Base-by-base conservation (phyloP, 2,329 filamentous ascomycete genomes). In the Aspergillus pseudoviridinutans region DNA sequence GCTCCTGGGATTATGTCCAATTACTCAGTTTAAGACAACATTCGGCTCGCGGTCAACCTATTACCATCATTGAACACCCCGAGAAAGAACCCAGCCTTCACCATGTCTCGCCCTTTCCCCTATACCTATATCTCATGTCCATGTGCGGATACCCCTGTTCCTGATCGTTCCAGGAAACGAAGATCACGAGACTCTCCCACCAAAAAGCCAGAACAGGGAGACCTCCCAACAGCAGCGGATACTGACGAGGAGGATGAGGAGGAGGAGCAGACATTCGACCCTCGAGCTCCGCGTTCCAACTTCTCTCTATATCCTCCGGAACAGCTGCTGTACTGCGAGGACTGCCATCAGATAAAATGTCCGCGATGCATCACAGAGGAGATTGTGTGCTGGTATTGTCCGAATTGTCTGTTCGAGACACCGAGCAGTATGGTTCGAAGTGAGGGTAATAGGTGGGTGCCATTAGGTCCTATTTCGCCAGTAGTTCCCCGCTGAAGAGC, bases 331-430 rank as follows among this genome's bases (percentile, higher is more conserved):
- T 99, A 96, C 79, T 99, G 94, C 79, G 93, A 96, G 71, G 94
- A 97, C 73, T 99, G 94, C 74, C 91, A 96, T 72, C 89, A 96
- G 75, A 96, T 97, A 61, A 89, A 94, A 65, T 99, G 94, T 72
- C 90, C 91, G 5, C 83, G 92, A 77, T 99, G 94, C 70, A 90
- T 95, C 54, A 85, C 88, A 50, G 94, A 99, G 71, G 94, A 99
- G 77, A 92, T 96, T 55, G 87, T 96, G 50, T 94, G 91, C 54
- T 97, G 92, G 82, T 99, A 91, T 76, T 99, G 94, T 69, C 94
- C 94, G 4, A 93, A 87, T 72, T 99, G 94, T 72, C 78, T 99
- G 57, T 97, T 99, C 69, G 94, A 99, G 75, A 93, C 96, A 32
- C 92, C 93, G 4, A 96, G 90, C 73, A 96, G 91, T 69, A 92